Evolutionary conservation across 1,139 yeast species (phyloP).

Genomic region (Candida tetrigidarum): DNA sequence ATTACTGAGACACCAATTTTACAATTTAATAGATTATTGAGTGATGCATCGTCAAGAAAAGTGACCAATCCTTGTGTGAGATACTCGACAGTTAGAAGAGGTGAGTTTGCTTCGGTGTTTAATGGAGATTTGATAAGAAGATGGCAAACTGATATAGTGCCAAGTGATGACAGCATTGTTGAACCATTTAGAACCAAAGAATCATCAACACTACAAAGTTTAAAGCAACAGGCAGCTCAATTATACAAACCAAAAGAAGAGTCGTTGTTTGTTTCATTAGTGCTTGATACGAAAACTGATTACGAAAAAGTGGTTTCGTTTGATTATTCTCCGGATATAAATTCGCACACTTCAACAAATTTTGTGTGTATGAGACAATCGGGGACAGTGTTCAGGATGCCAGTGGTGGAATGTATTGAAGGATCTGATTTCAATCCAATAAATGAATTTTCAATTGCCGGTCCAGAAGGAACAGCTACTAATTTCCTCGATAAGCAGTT

Average conservation of each 20-base stretch:
- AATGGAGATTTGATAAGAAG: slow-evolving; percentile 79
- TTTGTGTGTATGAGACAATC: slow-evolving; percentile 89
- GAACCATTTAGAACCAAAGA: slow-evolving; percentile 11
- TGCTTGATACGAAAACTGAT: slow-evolving; percentile 74
- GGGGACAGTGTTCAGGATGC: slow-evolving; percentile 84
- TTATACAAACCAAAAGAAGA: slow-evolving; percentile 47
- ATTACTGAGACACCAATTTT: slow-evolving; percentile 62
- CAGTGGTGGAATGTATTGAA: slow-evolving; percentile 69
- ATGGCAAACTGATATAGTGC: slow-evolving; percentile 77
- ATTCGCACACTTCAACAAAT: slow-evolving; percentile 49
- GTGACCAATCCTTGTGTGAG: slow-evolving; percentile 69
- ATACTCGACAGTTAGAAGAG: slow-evolving; percentile 67
- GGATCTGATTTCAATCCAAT: slow-evolving; percentile 68
- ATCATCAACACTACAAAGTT: slow-evolving; percentile 24
- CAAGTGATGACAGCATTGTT: slow-evolving; percentile 26
- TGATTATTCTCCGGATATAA: slow-evolving; percentile 71
- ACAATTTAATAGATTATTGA: slow-evolving; percentile 67
- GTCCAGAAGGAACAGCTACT: slow-evolving; percentile 60
- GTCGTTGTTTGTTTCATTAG: slow-evolving; percentile 74
- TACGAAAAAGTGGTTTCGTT: slow-evolving; percentile 83
- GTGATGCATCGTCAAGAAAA: slow-evolving; percentile 63
- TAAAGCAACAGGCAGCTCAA: slow-evolving; percentile 40
- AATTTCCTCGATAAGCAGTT: slow-evolving; percentile 33
- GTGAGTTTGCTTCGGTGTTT: slow-evolving; percentile 81
- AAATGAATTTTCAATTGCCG: slow-evolving; percentile 71